Percentiles rank a stretch among this genome's conserved stretches.
Evolutionary conservation across 306 rosid species (phyloP).

Genomic region (Cucumis cinereus): DNA sequence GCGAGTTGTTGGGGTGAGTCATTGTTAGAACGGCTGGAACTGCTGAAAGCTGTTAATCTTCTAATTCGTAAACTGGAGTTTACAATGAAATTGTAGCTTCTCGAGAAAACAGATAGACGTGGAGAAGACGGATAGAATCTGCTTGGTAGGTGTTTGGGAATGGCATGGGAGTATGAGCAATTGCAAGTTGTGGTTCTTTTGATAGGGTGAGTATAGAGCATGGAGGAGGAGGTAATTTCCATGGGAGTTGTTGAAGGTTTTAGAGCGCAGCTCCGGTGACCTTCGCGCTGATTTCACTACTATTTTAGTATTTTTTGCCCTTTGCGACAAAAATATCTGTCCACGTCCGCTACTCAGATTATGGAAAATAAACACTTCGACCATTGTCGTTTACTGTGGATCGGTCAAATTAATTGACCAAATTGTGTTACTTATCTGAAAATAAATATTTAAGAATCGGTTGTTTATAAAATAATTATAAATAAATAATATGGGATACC

Average conservation of each 20-base stretch:
- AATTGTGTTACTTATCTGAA: too few species aligned
- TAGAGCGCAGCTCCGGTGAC: not conserved
- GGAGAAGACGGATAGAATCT: constrained; percentile 14
- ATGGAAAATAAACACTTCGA: not conserved
- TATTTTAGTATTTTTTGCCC: not conserved
- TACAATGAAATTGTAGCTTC: constrained; percentile 15
- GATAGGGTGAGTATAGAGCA: constrained; percentile 9
- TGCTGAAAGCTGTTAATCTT: constrained; percentile 24
- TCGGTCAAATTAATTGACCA: too few species aligned
- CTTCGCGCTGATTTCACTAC: not conserved
- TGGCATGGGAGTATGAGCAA: not conserved
- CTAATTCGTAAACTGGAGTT: constrained; percentile 23
- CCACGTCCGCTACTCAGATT: not conserved
- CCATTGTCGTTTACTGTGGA: not conserved
- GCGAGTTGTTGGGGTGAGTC: constrained; percentile 42
- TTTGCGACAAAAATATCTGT: not conserved
- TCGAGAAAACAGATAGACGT: constrained; percentile 14
- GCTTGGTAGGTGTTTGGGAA: not conserved
- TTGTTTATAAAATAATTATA: too few species aligned
- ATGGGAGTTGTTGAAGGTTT: constrained; percentile 14
- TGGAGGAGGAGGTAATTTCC: constrained; percentile 26
- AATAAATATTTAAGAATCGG: too few species aligned
- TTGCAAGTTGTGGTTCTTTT: constrained; percentile 4
- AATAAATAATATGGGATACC: too few species aligned
- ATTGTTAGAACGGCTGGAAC: constrained; percentile 11